Evolutionary conservation across 176 grass and related monocot genomes (phyloP), one percentile per base, ranked within the genome.

Genomic region (Leersia perrieri): DNA sequence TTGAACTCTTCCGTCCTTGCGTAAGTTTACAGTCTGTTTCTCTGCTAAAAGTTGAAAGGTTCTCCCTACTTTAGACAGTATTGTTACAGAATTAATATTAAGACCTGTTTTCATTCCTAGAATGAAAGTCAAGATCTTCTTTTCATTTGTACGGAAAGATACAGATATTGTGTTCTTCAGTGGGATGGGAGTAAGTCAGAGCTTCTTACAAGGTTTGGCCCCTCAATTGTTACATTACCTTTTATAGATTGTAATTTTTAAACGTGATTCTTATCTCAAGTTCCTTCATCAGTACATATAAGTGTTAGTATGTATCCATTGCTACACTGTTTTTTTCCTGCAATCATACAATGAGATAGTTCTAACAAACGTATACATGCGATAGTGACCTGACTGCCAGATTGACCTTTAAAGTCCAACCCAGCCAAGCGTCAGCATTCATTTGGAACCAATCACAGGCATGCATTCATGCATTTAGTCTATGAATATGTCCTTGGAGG

Each of bases 111-210:
- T 63, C 51, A 57, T 70, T 13, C 53, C 9, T 70, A 94, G 91
- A 90, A 90, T 73, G 94, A 97, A 87, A 65, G 91, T 88, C 89
- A 94, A 75, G 94, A 97, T 81, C 94, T 91, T 78, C 91, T 94
- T 77, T 97, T 94, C 82, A 89, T 97, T 90, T 84, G 89, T 57
- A 90, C 87, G 51, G 91, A 94, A 82, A 93, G 94, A 64, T 97
- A 97, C 83, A 94, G 93, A 81, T 97, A 92, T 26, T 94, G 87
- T 86, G 91, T 97, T 27, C 94, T 97, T 76, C 91, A 94, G 9
- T 97, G 94, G 94, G 91, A 97, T 73, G 63, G 77, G 88, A 87
- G 93, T 57, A 89, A 85, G 12, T 94, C 89, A 71, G 89, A 97
- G 77, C 91, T 97, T 27, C 76, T 97, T 73, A 97, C 94, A 53